A percentile compares a stretch with the other conserved stretches of the same genome.
These are phyloP conservation scores for Naganishia sp. DNA, from an alignment of 1,284 basidiomycete species.

Conservation along the genomic window DNA sequence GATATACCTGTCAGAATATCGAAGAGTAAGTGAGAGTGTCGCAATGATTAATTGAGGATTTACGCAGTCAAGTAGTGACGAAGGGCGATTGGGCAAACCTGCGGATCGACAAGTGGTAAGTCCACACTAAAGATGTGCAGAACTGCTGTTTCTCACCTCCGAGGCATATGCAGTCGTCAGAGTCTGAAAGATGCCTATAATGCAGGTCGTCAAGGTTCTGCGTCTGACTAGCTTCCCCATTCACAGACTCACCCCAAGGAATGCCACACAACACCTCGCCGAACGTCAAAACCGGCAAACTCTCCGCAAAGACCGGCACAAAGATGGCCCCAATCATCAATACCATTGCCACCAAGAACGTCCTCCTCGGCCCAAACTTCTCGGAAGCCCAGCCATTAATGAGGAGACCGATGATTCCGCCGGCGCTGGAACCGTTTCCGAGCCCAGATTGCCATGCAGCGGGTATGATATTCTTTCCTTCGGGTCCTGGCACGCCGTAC, in stretches of 20 bases:
- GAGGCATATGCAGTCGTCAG: slow-evolving; percentile 57
- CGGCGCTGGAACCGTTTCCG: slow-evolving; percentile 46
- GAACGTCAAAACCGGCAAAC: slow-evolving; percentile 47
- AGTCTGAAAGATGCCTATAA: slow-evolving; percentile 49
- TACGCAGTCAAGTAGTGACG: slow-evolving; percentile 57
- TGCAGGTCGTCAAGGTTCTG: neutral
- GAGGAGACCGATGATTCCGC: slow-evolving; percentile 50
- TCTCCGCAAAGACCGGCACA: slow-evolving; percentile 50
- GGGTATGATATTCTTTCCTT: slow-evolving; percentile 43
- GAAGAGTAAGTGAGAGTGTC: slow-evolving; percentile 40
- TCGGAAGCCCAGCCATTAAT: slow-evolving; percentile 52
- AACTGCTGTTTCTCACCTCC: slow-evolving; percentile 32
- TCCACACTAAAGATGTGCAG: too few relatives aligned
- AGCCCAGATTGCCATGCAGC: slow-evolving; percentile 56
- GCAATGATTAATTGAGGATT: slow-evolving; percentile 45
- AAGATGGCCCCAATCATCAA: slow-evolving; percentile 40
- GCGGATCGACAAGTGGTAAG: too few relatives aligned
- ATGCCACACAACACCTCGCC: slow-evolving; percentile 52
- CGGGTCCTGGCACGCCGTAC: slow-evolving; percentile 38
- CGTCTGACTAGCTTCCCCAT: neutral
- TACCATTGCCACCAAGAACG: slow-evolving; percentile 48
- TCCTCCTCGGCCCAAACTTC: slow-evolving; percentile 50
- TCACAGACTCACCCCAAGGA: slow-evolving; percentile 53
- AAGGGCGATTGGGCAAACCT: slow-evolving; percentile 57
- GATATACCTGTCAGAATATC: slow-evolving; percentile 37